Percentiles rank a stretch among this genome's conserved stretches.
Conservation (phyloP, 2,329 filamentous ascomycete genomes). For the Aspergillus oerlinghausenensis region DNA sequence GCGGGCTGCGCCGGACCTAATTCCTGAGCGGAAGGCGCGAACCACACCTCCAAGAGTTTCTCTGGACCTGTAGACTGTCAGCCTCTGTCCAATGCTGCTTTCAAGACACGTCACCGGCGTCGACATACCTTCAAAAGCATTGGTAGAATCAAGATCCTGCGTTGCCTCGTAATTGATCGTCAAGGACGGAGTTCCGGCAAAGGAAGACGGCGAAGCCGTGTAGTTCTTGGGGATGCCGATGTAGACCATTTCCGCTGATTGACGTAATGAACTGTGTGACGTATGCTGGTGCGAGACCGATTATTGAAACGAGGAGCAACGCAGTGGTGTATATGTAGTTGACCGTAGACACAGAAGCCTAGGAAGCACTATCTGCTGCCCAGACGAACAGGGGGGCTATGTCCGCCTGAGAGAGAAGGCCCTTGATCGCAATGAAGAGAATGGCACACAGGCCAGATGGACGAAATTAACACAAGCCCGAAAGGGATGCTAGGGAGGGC, state of each 20-base stretch:
- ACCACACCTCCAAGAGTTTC: constrained; percentile 98
- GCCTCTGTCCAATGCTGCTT: constrained; percentile 18
- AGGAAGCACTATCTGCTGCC: constrained; percentile 95
- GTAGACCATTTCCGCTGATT: constrained; percentile 65
- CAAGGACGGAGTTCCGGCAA: constrained; percentile 76
- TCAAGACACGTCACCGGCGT: neutral
- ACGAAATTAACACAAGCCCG: constrained; percentile 51
- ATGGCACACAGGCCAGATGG: constrained; percentile 73
- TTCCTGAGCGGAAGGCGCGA: constrained; percentile 70
- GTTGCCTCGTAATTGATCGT: constrained; percentile 96
- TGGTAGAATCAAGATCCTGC: constrained; percentile 86
- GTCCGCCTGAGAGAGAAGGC: constrained; percentile 95
- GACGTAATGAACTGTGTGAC: constrained; percentile 14
- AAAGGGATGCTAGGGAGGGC: constrained; percentile 75
- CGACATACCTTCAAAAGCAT: constrained; percentile 80
- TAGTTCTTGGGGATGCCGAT: constrained; percentile 74
- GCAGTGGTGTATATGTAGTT: constrained; percentile 8
- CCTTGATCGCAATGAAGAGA: constrained; percentile 66
- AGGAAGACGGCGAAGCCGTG: constrained; percentile 72
- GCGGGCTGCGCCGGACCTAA: constrained; percentile 64
- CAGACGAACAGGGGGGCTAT: constrained; percentile 87
- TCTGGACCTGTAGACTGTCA: constrained; percentile 63
- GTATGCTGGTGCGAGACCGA: constrained; percentile 5
- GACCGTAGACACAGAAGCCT: constrained; percentile 31
- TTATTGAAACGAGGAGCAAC: constrained; percentile 6